Evolutionary conservation across 495 filamentous ascomycete genomes (phyloP).

Genomic region (Talaromyces trachyspermus): DNA sequence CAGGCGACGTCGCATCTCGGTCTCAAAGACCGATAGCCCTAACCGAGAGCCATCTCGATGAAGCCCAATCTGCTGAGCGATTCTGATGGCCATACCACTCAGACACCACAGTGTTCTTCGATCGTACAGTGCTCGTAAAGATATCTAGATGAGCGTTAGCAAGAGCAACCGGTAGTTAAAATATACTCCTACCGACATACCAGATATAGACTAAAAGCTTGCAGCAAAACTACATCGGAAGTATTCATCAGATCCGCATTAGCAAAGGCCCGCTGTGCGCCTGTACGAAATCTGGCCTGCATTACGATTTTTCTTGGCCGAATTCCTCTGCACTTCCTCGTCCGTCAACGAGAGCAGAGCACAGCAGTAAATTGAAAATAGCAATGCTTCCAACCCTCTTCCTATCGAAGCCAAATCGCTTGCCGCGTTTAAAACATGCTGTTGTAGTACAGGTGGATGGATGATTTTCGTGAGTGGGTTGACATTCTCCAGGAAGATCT

Average conservation of each 20-base stretch:
- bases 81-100: constrained; percentile 10
- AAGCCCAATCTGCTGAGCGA: constrained; percentile 15
- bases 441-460: constrained; percentile 14
- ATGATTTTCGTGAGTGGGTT: constrained; percentile 18
- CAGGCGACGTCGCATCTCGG: constrained; percentile 56
- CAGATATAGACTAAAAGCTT: constrained; percentile 18
- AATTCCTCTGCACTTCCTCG: constrained; percentile 9
- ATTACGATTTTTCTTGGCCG: not conserved
- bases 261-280: constrained; percentile 19
- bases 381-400: constrained; percentile 9
- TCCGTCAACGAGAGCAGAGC: constrained; percentile 11
- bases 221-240: constrained; percentile 19
- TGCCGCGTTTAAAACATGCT: constrained; percentile 8
- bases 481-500: constrained; percentile 15
- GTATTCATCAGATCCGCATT: constrained; percentile 20
- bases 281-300: constrained; percentile 17
- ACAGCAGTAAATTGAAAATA: constrained; percentile 14
- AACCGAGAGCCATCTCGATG: constrained; percentile 51
- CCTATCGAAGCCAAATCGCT: constrained; percentile 5
- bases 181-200: not conserved
- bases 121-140: constrained; percentile 24
- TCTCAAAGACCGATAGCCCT: constrained; percentile 53
- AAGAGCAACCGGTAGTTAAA: too few relatives aligned
- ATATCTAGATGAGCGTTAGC: not conserved
- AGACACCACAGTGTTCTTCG: constrained; percentile 25